Evolutionary conservation across 2,329 filamentous ascomycete species (phyloP), one percentile per base, ranked within the genome.

Genomic region (Colletotrichum liaoningense): DNA sequence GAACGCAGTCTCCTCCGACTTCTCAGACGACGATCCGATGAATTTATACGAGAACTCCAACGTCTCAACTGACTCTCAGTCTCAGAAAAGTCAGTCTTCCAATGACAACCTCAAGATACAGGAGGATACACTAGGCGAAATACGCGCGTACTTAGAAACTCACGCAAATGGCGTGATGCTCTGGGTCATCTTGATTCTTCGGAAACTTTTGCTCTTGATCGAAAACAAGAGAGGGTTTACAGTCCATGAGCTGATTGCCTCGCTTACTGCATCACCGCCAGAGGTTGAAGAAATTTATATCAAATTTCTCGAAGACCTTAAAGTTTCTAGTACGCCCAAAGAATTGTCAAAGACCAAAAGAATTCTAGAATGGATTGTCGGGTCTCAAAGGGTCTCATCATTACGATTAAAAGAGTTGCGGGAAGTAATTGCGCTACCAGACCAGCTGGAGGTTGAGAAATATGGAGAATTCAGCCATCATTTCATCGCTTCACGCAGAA

Each of bases 181-280:
- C 42, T 46, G 19, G 16, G 42, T 46, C 16, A 19, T 46, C 42
- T 1, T 19, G 16, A n/a, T 46, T 46, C 1, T 46, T 46, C 42
- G 19, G 9, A 0, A 46, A n/a, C 42, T 19, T 46, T 46, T 46
- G 19, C 42, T 46, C 42, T n/a, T 46, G 7, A 46, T 46, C 3
- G 42, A 46, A 1, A 0, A n/a, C 2, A 3, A 46, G 16, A 46
- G 0, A n/a, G 0, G 1, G 16, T 46, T 46, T 46, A 4, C 42
- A n/a, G 1, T 1, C 7, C 42, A 46, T 6, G 5, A n/a, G 1
- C 0, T n/a, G 42, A n/a, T 46, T 0, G 19, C 1, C 42, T 46
- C 42, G 16, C 42, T 46, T 46, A 8, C 1, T 46, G 19, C 42
- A n/a, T 46, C 42, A 1, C 42, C 19, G 3, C 16, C 42, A n/a